Evolutionary conservation across 192 early-diverging fungal genomes (phyloP).

Genomic region (Geranomyces michiganensis): DNA sequence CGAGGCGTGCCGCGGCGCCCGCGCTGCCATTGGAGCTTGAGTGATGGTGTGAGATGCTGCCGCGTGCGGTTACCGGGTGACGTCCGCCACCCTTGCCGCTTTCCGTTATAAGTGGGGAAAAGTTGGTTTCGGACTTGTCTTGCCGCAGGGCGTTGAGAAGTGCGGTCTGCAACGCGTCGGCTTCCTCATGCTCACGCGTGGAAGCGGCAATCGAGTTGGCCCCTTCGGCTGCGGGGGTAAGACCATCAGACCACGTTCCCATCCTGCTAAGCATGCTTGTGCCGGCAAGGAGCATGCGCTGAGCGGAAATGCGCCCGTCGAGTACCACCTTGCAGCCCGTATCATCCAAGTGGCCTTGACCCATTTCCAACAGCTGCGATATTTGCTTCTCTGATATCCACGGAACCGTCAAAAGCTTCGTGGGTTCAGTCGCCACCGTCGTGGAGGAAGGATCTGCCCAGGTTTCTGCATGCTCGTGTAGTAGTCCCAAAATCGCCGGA

Average conservation of each 20-base stretch:
- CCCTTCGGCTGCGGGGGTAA: background rate
- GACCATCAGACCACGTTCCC: slow-evolving; percentile 16
- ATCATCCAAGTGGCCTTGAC: slow-evolving; percentile 32
- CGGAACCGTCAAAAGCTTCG: slow-evolving; percentile 31
- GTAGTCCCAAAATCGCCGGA: slow-evolving; percentile 52
- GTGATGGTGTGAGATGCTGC: background rate
- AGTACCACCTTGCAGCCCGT: slow-evolving; percentile 21
- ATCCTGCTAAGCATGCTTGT: slow-evolving; percentile 10
- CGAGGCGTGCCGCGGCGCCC: background rate
- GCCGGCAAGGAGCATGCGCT: slow-evolving; percentile 24
- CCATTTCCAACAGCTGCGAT: slow-evolving; percentile 31
- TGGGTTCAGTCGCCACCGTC: slow-evolving; percentile 3
- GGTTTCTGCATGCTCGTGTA: slow-evolving; percentile 45
- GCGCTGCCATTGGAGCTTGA: background rate
- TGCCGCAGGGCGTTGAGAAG: slow-evolving; percentile 10
- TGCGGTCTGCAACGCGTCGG: slow-evolving; percentile 8
- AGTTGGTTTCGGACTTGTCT: slow-evolving; percentile 20
- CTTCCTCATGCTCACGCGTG: slow-evolving; percentile 10
- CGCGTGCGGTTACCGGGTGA: slow-evolving; percentile 9
- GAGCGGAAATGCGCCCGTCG: slow-evolving; percentile 28
- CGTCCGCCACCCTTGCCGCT: slow-evolving; percentile 35
- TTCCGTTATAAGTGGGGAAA: slow-evolving; percentile 28
- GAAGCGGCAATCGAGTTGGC: background rate
- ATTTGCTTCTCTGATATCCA: slow-evolving; percentile 45
- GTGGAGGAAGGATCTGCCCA: slow-evolving; percentile 39